These are phyloP conservation scores for Dothideomycetes sp. DNA, from an alignment of 2,329 filamentous ascomycete genomes.

Conservation along the genomic window DNA sequence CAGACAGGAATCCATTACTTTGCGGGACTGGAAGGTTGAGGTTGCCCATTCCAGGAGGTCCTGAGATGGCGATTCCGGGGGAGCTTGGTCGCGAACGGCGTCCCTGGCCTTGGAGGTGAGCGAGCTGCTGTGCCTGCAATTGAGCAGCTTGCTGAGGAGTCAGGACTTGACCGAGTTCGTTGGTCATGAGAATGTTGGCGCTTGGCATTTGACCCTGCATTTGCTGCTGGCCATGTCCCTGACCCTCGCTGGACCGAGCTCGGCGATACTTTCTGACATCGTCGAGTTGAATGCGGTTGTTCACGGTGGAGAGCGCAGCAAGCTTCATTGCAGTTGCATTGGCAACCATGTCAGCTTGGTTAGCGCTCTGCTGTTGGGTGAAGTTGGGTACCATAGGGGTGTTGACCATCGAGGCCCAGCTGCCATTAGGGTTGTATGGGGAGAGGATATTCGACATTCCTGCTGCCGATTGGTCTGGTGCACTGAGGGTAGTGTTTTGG, in stretches of 20 bases:
- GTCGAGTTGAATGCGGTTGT: slow-evolving; percentile 93
- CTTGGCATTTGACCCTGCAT: slow-evolving; percentile 30
- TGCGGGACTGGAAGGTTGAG: slow-evolving; percentile 68
- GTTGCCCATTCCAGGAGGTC: slow-evolving; percentile 39
- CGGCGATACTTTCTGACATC: slow-evolving; percentile 95
- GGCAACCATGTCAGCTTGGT: slow-evolving; percentile 93
- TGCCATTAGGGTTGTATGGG: slow-evolving; percentile 72
- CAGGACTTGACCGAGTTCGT: slow-evolving; percentile 80
- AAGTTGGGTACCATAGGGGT: slow-evolving; percentile 92
- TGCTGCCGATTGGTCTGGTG: slow-evolving; percentile 50
- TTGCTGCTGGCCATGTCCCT: slow-evolving; percentile 44
- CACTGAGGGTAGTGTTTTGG: slow-evolving; percentile 72
- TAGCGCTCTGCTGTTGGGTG: slow-evolving; percentile 43
- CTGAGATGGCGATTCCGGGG: slow-evolving; percentile 74
- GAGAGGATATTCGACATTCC: slow-evolving; percentile 72
- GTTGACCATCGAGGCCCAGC: slow-evolving; percentile 98
- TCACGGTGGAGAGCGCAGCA: slow-evolving; percentile 90
- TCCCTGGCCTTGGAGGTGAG: slow-evolving; percentile 52
- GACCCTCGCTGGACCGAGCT: slow-evolving; percentile 75
- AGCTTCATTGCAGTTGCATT: slow-evolving; percentile 99
- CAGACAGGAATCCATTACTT: slow-evolving; percentile 86
- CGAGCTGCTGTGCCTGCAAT: slow-evolving; percentile 63
- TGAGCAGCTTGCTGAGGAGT: slow-evolving; percentile 45
- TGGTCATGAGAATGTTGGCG: slow-evolving; percentile 76
- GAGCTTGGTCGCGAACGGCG: slow-evolving; percentile 81